Evolutionary conservation across 2,329 filamentous ascomycete species (phyloP), one percentile per base, ranked within the genome.

Genomic region (Scytalidium lignicola): DNA sequence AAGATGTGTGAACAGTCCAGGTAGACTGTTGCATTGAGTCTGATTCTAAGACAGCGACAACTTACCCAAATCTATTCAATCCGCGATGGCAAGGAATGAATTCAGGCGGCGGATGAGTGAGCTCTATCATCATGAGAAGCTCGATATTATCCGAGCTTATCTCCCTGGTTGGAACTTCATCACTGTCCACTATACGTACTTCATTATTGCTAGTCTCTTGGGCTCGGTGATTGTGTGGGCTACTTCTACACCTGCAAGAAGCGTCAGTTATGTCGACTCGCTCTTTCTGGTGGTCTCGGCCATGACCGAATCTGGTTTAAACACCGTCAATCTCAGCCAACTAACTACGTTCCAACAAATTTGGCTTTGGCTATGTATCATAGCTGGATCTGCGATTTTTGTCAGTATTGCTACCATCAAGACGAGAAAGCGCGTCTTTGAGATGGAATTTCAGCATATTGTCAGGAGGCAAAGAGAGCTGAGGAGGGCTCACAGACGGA

Each of bases 311-410:
- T 78, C 83, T 6, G 85, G 85, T 0, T 69, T 88, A 49, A 88
- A 86, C 58, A 85, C 83, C 1, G 76, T 82, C 56, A 80, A 85
- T 59, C 67, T 88, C 20, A 83, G 78, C 48, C 69, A 73, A 22
- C 61, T 88, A 58, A 87, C 81, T 37, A 83, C 78, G 0, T 85
- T 82, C 60, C 85, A 89, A 63, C 86, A 89, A 62, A 67, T 79
- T 22, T 66, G 86, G 37, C 70, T 89, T 9, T 86, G 83, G 57
- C 51, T 83, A 3, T 69, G 87, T 40, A 83, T 88, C 52, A 70
- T 88, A 42, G 62, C 85, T 6, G 86, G 86, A 1, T 82, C 82
- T 48, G 73, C 79, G 12, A 79, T 88, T n/a, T 80, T 83, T 60
- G 80, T 88, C 2, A 84, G 79, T 1, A 77, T 79, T 28, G 80